Evolutionary conservation across 768 basidiomycete genomes (phyloP).

Genomic region (Phlebiopsis gigantea): DNA sequence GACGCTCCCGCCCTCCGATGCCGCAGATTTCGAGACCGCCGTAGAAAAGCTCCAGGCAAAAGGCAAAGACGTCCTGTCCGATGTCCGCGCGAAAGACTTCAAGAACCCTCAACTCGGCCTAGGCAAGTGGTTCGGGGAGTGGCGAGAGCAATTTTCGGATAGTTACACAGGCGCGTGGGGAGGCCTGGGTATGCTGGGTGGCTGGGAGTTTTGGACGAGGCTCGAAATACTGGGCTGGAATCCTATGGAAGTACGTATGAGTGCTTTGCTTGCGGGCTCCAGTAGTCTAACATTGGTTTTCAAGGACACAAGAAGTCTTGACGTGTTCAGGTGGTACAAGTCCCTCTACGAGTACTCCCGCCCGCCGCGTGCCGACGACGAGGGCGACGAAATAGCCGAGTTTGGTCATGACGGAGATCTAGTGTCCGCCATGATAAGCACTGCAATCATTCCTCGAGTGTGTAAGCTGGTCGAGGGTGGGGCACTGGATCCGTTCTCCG

Average conservation of each 20-base stretch:
- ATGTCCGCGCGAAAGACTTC: slow-evolving; percentile 84
- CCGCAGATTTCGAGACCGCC: slow-evolving; percentile 63
- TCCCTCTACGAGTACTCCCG: slow-evolving; percentile 75
- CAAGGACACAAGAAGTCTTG: slow-evolving; percentile 54
- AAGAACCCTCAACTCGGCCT: slow-evolving; percentile 68
- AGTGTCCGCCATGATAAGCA: slow-evolving; percentile 84
- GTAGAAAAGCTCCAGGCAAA: slow-evolving; percentile 46
- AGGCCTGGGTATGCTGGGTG: slow-evolving; percentile 77
- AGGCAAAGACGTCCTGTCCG: slow-evolving; percentile 58
- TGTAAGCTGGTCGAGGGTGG: slow-evolving; percentile 74
- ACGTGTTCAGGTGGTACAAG: slow-evolving; percentile 82
- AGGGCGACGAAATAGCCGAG: slow-evolving; percentile 41
- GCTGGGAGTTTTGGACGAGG: slow-evolving; percentile 95
- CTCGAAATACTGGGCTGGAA: slow-evolving; percentile 87
- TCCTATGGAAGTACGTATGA: slow-evolving; percentile 74
- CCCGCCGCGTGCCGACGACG: slow-evolving; percentile 26
- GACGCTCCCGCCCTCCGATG: slow-evolving; percentile 59
- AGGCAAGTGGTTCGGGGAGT: slow-evolving; percentile 57
- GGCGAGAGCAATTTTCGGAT: slow-evolving; percentile 75
- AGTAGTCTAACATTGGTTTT: not conserved
- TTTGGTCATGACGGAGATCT: slow-evolving; percentile 83
- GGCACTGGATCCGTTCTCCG: slow-evolving; percentile 78
- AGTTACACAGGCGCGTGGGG: slow-evolving; percentile 88
- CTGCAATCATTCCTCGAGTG: slow-evolving; percentile 71
- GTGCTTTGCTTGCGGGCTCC: slow-evolving; percentile 16